Evolutionary conservation across 2,329 filamentous ascomycete species (phyloP), one percentile per base, ranked within the genome.

Genomic region (Trichophyton benhamiae): DNA sequence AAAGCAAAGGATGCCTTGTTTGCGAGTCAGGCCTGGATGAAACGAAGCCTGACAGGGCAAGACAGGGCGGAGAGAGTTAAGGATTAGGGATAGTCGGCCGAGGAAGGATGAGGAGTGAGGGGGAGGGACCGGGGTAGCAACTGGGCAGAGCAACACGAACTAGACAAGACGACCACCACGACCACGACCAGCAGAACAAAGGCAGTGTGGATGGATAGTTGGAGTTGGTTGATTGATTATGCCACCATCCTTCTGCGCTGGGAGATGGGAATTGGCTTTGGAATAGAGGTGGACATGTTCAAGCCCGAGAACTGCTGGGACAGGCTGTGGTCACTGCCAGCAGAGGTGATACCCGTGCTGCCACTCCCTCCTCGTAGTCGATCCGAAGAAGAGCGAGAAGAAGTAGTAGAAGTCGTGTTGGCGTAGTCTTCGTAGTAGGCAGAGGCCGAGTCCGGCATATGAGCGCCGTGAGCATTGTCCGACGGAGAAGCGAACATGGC

Each of bases 401-500:
- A 53, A 13, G 48, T n/a, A n/a, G 48, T 20, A 20, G n/a, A n/a
- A n/a, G 20, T 22, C 2, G 42, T 20, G 48, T 9, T 36, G 13
- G 22, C 27, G 5, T 27, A 55, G 17, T 55, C 52, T 9, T 55
- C 52, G 15, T 36, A 55, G 13, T 11, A 38, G 9, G 33, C 33
- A 38, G 33, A 38, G 33, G 33, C 33, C 9, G 33, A 38, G 33
- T 38, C 33, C 33, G 33, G 33, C 13, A 55, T 36, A 52, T 78
- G 76, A 2, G 73, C 75, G 17, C 77, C 68, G 2, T 75, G 75
- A 11, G 33, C 33, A 13, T 17, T 44, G 41, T 44, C 41, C 4
- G 72, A 66, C 7, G 75, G 75, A 3, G 77, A 77, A 66, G 27
- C n/a, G 6, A 78, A 78, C 70, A 76, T 75, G 15, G 71, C 69